Conservation (phyloP, 345 rosid species). For the Gossypium australe region DNA sequence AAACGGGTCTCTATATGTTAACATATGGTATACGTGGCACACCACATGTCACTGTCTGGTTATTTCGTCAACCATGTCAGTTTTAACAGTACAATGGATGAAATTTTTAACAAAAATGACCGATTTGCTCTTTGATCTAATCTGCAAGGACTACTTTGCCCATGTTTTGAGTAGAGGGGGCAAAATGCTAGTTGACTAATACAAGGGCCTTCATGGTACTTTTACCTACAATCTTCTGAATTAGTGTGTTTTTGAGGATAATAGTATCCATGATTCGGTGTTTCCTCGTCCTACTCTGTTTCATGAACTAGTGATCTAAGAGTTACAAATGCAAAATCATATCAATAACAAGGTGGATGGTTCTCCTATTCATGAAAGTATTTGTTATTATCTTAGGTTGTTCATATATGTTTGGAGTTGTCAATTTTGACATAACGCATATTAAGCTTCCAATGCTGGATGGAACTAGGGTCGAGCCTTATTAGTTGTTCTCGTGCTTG, state of each 20-base stretch:
- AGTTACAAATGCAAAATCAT: background rate
- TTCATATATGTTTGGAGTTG: background rate
- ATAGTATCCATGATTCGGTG: background rate
- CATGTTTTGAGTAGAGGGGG: too few relatives aligned
- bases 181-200: too few relatives aligned
- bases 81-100: too few relatives aligned
- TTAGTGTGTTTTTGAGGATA: background rate
- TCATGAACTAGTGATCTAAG: background rate
- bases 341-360: too few relatives aligned
- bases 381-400: background rate
- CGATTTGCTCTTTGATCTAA: too few relatives aligned
- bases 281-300: background rate
- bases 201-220: too few relatives aligned
- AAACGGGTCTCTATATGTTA: too few relatives aligned
- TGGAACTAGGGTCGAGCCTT: background rate
- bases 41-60: too few relatives aligned
- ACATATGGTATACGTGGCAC: too few relatives aligned
- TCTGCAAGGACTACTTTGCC: too few relatives aligned
- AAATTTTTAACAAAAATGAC: too few relatives aligned
- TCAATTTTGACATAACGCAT: background rate
- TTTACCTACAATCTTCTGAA: background rate
- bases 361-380: background rate
- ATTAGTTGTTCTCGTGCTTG: background rate
- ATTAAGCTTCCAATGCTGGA: background rate
- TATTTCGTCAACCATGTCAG: too few relatives aligned